A percentile compares a stretch with the other conserved stretches of the same genome.
Evolutionary conservation across 2,329 filamentous ascomycete genomes (phyloP).

Genomic region (Teratosphaeria pseudoeucalypti): DNA sequence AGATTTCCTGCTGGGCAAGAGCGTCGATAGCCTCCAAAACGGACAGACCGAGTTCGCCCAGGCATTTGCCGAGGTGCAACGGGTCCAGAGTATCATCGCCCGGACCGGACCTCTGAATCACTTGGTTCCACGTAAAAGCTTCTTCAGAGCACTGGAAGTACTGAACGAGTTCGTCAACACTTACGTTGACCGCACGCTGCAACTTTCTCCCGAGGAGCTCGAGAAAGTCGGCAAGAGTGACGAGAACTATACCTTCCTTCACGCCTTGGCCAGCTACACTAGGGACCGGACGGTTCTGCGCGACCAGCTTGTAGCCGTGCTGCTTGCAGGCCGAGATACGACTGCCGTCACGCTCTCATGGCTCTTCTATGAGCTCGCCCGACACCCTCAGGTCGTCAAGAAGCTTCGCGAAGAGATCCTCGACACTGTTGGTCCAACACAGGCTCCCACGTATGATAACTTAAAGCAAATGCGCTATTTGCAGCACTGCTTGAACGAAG

Average conservation of each 20-base stretch:
- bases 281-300: constrained; percentile 58
- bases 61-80: constrained; percentile 71
- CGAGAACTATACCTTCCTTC: constrained; percentile 70
- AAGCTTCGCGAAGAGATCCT: constrained; percentile 67
- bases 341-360: constrained; percentile 75
- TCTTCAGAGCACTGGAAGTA: constrained; percentile 52
- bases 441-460: constrained; percentile 59
- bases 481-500: constrained; percentile 32
- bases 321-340: constrained; percentile 79
- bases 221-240: constrained; percentile 62
- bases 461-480: constrained; percentile 84
- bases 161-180: constrained; percentile 68
- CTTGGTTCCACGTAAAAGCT: constrained; percentile 54
- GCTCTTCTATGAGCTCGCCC: constrained; percentile 70
- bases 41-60: constrained; percentile 61
- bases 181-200: constrained; percentile 66
- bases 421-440: constrained; percentile 51
- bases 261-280: constrained; percentile 73
- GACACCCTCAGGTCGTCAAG: constrained; percentile 54
- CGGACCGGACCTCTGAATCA: constrained; percentile 53
- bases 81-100: constrained; percentile 57
- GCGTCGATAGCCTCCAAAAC: constrained; percentile 51
- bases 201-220: constrained; percentile 60
- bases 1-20: constrained; percentile 72
- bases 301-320: constrained; percentile 72